Percentiles rank a stretch among this genome's conserved stretches.
Evolutionary conservation across 257 asterid genomes (phyloP).

Genomic region (Solanum virginianum): DNA sequence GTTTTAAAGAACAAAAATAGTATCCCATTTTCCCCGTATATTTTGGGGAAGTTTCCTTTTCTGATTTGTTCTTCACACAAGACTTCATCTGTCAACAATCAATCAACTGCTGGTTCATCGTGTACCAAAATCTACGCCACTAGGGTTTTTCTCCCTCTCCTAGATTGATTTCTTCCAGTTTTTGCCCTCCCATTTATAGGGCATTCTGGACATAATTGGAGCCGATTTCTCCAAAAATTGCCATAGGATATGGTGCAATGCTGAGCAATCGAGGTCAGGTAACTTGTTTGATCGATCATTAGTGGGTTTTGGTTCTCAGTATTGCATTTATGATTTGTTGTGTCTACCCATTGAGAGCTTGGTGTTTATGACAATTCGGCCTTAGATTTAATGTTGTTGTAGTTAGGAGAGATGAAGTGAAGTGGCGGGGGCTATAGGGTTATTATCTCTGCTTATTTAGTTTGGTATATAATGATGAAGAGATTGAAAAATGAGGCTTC

Average conservation of each 20-base stretch:
- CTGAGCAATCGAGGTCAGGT: background rate
- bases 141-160: background rate
- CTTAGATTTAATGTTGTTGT: background rate
- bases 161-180: background rate
- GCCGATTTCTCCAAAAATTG: background rate
- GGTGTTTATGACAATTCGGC: background rate
- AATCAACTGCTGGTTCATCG: background rate
- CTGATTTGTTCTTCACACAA: background rate
- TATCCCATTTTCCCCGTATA: background rate
- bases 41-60: background rate
- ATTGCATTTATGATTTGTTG: background rate
- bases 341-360: background rate
- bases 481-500: slow-evolving; percentile 56
- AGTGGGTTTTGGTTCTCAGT: background rate
- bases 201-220: background rate
- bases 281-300: background rate
- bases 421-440: background rate
- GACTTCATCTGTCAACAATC: background rate
- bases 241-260: background rate
- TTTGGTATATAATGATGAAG: slow-evolving; percentile 28
- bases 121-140: background rate
- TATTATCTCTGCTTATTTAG: background rate
- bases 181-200: background rate
- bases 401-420: background rate
- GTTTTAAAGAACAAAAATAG: background rate